Evolutionary conservation across 192 early-diverging fungal species (phyloP).

Genomic region (Coemansia sp.): DNA sequence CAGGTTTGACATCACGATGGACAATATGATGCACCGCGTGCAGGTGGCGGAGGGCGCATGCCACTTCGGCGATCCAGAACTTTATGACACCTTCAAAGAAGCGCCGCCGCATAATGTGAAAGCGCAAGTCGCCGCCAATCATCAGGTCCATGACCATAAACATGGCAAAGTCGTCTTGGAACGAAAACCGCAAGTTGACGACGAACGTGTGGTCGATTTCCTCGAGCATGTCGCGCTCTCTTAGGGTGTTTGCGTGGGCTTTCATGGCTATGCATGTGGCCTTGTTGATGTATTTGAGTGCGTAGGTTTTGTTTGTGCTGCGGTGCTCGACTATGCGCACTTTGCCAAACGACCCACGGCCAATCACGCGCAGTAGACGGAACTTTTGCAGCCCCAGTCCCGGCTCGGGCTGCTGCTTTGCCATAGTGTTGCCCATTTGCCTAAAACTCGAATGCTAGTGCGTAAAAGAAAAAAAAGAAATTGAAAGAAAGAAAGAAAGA

Average conservation of each 20-base stretch:
- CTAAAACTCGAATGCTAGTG: neutral
- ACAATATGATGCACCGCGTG: slow-evolving; percentile 75
- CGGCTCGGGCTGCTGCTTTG: slow-evolving; percentile 41
- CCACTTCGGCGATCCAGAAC: slow-evolving; percentile 89
- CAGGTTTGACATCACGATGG: slow-evolving; percentile 94
- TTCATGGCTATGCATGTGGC: slow-evolving; percentile 83
- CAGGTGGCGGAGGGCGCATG: slow-evolving; percentile 77
- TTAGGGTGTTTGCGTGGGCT: slow-evolving; percentile 86
- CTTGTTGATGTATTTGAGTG: slow-evolving; percentile 98
- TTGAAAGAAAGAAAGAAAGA: neutral
- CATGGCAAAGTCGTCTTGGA: slow-evolving; percentile 91
- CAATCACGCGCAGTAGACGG: slow-evolving; percentile 83
- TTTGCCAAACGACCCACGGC: slow-evolving; percentile 96
- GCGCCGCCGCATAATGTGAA: slow-evolving; percentile 63
- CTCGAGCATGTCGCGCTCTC: slow-evolving; percentile 86
- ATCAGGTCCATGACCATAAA: slow-evolving; percentile 95
- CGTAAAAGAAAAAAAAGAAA: neutral
- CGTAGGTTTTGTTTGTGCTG: slow-evolving; percentile 72
- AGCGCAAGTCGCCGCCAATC: slow-evolving; percentile 92
- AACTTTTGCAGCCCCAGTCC: slow-evolving; percentile 76
- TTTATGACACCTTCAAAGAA: slow-evolving; percentile 76
- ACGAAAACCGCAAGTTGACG: slow-evolving; percentile 91
- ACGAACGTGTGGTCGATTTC: slow-evolving; percentile 81
- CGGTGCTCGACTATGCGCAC: slow-evolving; percentile 93
- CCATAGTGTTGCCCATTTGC: slow-evolving; percentile 44